Conservation (phyloP, 768 basidiomycete species). For the Scleroderma bovista region DNA sequence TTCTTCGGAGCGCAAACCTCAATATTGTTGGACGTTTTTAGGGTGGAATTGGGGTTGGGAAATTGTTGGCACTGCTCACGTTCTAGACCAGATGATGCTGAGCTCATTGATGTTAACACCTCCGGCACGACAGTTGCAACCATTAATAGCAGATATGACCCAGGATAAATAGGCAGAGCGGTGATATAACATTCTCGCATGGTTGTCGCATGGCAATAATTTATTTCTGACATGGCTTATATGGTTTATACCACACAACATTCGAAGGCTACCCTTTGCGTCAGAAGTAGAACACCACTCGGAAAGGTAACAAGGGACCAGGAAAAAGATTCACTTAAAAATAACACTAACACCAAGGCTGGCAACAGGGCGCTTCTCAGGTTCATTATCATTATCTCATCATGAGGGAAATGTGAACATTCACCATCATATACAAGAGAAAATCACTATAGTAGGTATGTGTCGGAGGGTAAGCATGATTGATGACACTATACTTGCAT, state of each 20-base stretch:
- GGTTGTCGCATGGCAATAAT: neutral
- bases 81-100: conserved; percentile 23
- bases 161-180: neutral
- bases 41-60: conserved; percentile 21
- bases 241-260: too few species aligned
- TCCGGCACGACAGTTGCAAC: conserved; percentile 5
- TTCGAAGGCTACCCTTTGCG: too few species aligned
- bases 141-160: neutral
- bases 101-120: conserved; percentile 3
- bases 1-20: conserved; percentile 12
- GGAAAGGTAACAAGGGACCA: too few species aligned
- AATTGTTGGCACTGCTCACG: conserved; percentile 20
- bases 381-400: neutral
- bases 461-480: too few species aligned
- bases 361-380: neutral
- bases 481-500: too few species aligned
- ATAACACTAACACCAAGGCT: too few species aligned
- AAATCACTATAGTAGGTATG: too few species aligned
- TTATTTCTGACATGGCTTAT: neutral
- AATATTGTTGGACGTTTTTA: conserved; percentile 10
- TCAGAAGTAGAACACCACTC: too few species aligned
- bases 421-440: too few species aligned
- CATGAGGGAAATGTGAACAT: neutral
- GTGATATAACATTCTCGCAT: neutral
- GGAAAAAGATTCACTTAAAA: too few species aligned